Evolutionary conservation across 2,329 filamentous ascomycete species (phyloP).

Genomic region (Clarireedia paspali): DNA sequence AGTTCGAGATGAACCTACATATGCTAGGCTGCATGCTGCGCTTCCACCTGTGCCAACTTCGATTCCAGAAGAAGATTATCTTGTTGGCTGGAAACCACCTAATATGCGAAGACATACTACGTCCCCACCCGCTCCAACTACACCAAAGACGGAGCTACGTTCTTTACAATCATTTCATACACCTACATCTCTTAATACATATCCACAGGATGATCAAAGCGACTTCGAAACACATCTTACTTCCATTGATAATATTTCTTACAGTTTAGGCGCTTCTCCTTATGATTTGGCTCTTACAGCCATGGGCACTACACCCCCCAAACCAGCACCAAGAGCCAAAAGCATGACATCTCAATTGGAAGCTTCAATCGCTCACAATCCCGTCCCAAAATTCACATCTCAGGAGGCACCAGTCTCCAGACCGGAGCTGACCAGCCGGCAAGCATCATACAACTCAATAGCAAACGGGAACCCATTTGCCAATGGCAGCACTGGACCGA

Average conservation of each 20-base stretch:
- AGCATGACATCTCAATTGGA: slow-evolving; percentile 17
- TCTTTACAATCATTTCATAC: background rate
- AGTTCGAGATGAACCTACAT: slow-evolving; percentile 18
- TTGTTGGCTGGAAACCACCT: slow-evolving; percentile 1
- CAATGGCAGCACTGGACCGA: background rate
- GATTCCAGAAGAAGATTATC: slow-evolving; percentile 10
- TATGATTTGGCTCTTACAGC: slow-evolving; percentile 18
- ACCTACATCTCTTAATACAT: background rate
- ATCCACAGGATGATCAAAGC: slow-evolving; percentile 8
- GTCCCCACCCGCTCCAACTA: background rate
- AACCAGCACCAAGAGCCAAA: slow-evolving; percentile 11
- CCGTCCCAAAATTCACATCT: background rate
- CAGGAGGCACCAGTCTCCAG: background rate
- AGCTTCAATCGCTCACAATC: background rate
- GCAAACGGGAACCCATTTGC: slow-evolving; percentile 1
- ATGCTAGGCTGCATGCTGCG: slow-evolving; percentile 17
- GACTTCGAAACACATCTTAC: slow-evolving; percentile 24
- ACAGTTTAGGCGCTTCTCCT: slow-evolving; percentile 19
- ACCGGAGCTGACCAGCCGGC: background rate
- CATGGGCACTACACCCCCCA: background rate
- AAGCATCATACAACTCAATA: slow-evolving; percentile 1
- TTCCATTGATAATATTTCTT: slow-evolving; percentile 16
- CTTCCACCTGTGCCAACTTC: slow-evolving; percentile 19
- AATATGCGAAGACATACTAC: background rate
- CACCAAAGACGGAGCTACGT: background rate